Conservation (phyloP, 768 basidiomycete genomes). For the Candolleomyces eurysporus region DNA sequence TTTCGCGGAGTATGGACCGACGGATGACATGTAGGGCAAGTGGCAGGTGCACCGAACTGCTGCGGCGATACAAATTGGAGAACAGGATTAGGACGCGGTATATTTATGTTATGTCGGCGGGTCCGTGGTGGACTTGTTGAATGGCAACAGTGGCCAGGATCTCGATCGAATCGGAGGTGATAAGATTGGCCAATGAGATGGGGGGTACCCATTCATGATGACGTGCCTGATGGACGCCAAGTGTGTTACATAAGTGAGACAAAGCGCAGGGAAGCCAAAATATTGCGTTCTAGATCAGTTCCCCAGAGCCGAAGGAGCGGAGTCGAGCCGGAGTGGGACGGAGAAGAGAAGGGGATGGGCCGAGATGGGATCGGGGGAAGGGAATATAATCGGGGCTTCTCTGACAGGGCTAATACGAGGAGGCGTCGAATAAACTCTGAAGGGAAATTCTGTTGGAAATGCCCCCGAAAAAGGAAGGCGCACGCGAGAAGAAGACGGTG, state of each 20-base stretch:
- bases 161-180: slow-evolving; percentile 5
- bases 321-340: background rate
- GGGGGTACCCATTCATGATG: background rate
- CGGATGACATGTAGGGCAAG: background rate
- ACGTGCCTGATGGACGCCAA: slow-evolving; percentile 6
- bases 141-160: background rate
- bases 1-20: too few relatives aligned
- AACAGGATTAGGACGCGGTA: background rate
- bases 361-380: background rate
- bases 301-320: slow-evolving; percentile 1
- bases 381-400: too few relatives aligned
- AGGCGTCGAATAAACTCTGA: slow-evolving; percentile 41
- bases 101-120: background rate
- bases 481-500: slow-evolving; percentile 30
- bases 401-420: background rate
- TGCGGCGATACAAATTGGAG: background rate
- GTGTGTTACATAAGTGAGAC: background rate
- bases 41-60: background rate
- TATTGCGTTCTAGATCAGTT: background rate
- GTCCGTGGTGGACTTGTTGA: slow-evolving; percentile 1
- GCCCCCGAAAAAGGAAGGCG: slow-evolving; percentile 11
- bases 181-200: background rate
- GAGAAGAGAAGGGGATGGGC: background rate
- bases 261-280: background rate
- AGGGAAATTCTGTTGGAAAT: slow-evolving; percentile 26